Evolutionary conservation across 805 yeast genomes (phyloP), one percentile per base, ranked within the genome.

Genomic region (Cyberlindnera nakhonratchasimensis): DNA sequence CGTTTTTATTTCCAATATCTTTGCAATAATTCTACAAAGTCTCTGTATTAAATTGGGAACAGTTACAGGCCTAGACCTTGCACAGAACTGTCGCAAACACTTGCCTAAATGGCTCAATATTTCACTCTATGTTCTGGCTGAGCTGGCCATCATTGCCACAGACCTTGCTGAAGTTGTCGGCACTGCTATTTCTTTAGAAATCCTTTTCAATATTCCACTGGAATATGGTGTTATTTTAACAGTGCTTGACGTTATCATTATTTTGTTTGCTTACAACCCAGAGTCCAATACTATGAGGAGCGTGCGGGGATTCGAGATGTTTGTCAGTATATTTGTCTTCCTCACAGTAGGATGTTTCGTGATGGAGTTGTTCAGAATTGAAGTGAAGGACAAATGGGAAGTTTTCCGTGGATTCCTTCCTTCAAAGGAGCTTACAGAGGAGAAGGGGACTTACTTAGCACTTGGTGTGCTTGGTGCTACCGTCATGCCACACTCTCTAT

Each of bases 111-210:
- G 80, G 73, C 63, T 82, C 47, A 82, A 82, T 50, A 42, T 79
- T 10, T 46, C 72, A 6, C 65, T 88, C 5, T 89, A 88, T 58
- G 58, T 76, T 2, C 72, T 85, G 52, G 88, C 96, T 0, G 96
- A 89, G 55, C 53, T 86, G 19, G 96, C 96, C 3, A 89, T 89
- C 47, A 82, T 89, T 26, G 95, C 96, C 9, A 89, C 97, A 0
- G 97, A 89, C 60, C 66, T 89, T 54, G 96, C 96, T 1, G 97
- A 89, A 62, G 96, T 89, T 10, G 91, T 89, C 7, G 97, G 97
- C 2, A 84, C 96, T 3, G 96, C 96, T 10, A 86, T 89, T 36
- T 79, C 96, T 0, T 69, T 89, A 39, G 80, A 86, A 51, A 86
- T 89, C 45, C 61, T 89, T 21, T 81, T 89, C 54, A 71, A 74